phyloP scores from a whole-genome alignment of 1,284 basidiomycete genomes.

The Wallemia mellicola region DNA sequence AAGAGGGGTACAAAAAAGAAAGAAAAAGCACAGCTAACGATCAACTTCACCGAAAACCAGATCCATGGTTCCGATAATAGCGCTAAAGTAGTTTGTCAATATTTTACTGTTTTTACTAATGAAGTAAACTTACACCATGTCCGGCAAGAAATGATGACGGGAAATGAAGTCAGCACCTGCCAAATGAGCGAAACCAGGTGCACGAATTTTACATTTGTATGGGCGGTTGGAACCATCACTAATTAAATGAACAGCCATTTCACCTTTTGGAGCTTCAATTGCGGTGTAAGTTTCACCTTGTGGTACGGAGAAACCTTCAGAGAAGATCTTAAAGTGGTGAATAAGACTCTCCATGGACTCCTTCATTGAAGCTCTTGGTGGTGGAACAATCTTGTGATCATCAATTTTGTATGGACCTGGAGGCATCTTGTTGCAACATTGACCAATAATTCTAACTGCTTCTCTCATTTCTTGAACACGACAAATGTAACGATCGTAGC shows the following conservation, averaged over 20 bases:
- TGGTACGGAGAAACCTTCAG: constrained; percentile 91
- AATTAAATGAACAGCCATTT: constrained; percentile 90
- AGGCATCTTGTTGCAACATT: constrained; percentile 94
- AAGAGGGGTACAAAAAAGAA: background rate
- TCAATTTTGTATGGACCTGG: constrained; percentile 77
- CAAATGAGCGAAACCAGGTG: constrained; percentile 73
- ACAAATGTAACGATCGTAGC: constrained; percentile 80
- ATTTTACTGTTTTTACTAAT: background rate
- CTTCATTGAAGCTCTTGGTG: constrained; percentile 91
- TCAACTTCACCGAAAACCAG: constrained; percentile 5
- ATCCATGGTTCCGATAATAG: constrained; percentile 5
- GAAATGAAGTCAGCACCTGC: constrained; percentile 85
- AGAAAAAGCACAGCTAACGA: background rate
- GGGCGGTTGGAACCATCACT: constrained; percentile 72
- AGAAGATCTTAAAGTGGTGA: constrained; percentile 96
- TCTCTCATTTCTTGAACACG: constrained; percentile 96
- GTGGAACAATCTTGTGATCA: constrained; percentile 92
- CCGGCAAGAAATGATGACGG: constrained; percentile 18
- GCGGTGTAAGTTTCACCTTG: constrained; percentile 89
- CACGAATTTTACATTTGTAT: constrained; percentile 79
- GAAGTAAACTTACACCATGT: background rate
- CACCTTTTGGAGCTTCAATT: constrained; percentile 94
- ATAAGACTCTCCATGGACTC: constrained; percentile 95
- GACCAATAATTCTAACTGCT: constrained; percentile 56
- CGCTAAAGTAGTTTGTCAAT: background rate